Evolutionary conservation across 2,329 filamentous ascomycete genomes (phyloP).

Genomic region (Hypoxylon sp.): DNA sequence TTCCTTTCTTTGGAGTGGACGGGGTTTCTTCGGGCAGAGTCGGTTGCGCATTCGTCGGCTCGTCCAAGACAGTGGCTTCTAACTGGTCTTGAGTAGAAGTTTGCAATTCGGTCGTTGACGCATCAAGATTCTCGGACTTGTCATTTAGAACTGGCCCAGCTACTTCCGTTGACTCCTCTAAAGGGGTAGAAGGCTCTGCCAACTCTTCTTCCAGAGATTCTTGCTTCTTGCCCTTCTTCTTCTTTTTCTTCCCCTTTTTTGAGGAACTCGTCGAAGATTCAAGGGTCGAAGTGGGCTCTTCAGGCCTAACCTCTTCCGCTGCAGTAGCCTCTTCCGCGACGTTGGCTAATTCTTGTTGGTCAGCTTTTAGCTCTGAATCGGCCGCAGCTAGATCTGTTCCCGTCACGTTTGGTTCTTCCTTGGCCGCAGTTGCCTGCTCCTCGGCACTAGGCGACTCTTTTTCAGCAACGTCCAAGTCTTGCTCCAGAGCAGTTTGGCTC

Average conservation of each 20-base stretch:
- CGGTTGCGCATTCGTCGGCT: constrained; percentile 10
- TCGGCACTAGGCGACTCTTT: not conserved
- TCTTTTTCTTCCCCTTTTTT: constrained; percentile 42
- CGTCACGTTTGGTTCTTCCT: no score
- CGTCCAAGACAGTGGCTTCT: constrained; percentile 15
- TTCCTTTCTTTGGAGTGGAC: constrained; percentile 41
- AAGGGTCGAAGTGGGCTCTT: constrained; percentile 7
- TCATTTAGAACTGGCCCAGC: constrained; percentile 12
- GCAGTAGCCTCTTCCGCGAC: not conserved
- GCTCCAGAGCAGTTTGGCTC: not conserved
- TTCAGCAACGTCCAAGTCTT: not conserved
- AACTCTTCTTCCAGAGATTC: constrained; percentile 32
- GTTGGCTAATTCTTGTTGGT: not conserved
- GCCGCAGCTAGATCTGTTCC: not conserved
- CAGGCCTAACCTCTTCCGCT: constrained; percentile 5
- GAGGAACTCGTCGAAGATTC: constrained; percentile 32
- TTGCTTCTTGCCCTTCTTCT: constrained; percentile 35
- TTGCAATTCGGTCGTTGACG: constrained; percentile 3
- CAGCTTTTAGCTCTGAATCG: not conserved
- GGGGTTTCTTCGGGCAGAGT: constrained; percentile 18
- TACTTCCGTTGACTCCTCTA: constrained; percentile 9
- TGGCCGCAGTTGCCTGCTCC: not conserved
- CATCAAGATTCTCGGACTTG: constrained; percentile 5
- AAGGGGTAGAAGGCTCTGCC: constrained; percentile 3
- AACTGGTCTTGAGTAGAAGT: constrained; percentile 15